Base-by-base conservation (phyloP, 2,329 filamentous ascomycete genomes). In the Seiridium unicorne region DNA sequence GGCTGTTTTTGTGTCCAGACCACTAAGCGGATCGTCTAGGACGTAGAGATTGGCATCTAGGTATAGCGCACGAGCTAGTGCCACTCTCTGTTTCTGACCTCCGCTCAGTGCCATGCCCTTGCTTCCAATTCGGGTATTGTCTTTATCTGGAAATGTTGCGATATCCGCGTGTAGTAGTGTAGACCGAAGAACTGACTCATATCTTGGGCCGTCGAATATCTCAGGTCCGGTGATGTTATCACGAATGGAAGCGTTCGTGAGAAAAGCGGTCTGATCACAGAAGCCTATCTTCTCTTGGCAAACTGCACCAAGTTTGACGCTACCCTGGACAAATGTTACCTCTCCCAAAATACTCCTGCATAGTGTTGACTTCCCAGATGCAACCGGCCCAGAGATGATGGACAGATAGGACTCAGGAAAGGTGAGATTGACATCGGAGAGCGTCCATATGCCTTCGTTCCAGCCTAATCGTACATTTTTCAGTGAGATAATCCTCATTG, bases 41-140 rank as follows among this genome's bases (percentile, higher is more conserved):
- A 58, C 44, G 32, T 35, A 46, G 8, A 59, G 3, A 74, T 68
- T 62, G 8, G 69, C 60, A 2, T 70, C 61, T 1, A 71, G 56
- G 53, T 74, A 76, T 0, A 77, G 61, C 3, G 72, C 68, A 6
- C 74, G 66, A 1, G 73, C 74, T 13, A 76, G 55, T 4, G 70
- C 65, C 1, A 80, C 68, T 9, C 77, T 73, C 55, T 79, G 76
- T 61, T 75, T 77, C 62, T 83, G 80, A 0, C 80, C 80, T 5
- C 80, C 80, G 3, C 77, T 80, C 0, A 83, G 69, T 3, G 73
- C 74, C 55, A 80, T 71, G 0, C 80, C 80, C 40, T 78, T 77
- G 54, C 76, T 80, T 1, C 80, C 80, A 44, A 81, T 69, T 1
- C 72, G 65, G 0, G 77, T 80, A 7, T 66, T 61, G 42, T 81